Evolutionary conservation across 2,329 filamentous ascomycete genomes (phyloP).

Genomic region (Meredithiella fracta): DNA sequence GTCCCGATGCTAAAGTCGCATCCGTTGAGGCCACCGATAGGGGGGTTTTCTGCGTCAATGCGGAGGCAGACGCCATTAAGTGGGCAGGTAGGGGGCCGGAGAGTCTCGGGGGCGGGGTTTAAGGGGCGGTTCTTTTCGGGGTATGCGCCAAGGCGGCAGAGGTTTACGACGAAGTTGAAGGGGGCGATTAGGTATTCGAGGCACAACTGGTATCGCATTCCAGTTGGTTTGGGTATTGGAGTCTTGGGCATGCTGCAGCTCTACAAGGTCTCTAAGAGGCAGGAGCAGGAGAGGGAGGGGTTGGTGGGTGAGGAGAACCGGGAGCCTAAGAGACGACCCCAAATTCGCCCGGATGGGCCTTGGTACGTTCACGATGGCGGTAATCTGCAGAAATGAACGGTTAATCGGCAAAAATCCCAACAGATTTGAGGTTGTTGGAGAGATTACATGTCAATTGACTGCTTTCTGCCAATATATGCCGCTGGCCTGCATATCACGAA

Average conservation of each 20-base stretch:
- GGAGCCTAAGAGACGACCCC: conserved; percentile 34
- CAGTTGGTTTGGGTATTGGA: conserved; percentile 67
- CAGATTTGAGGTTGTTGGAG: neutral
- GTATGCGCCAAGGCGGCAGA: conserved; percentile 7
- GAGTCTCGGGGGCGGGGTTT: conserved; percentile 3
- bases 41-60: conserved; percentile 13
- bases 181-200: conserved; percentile 11
- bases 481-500: neutral
- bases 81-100: neutral
- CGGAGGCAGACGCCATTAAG: conserved; percentile 3
- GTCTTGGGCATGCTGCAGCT: conserved; percentile 73
- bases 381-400: too few species aligned
- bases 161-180: conserved; percentile 13
- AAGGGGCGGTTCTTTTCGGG: conserved; percentile 12
- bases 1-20: conserved; percentile 13
- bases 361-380: conserved; percentile 35
- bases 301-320: conserved; percentile 11
- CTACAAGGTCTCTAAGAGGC: conserved; percentile 52
- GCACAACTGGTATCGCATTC: conserved; percentile 72
- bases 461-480: neutral
- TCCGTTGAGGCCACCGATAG: conserved; percentile 8
- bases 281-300: conserved; percentile 16
- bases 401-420: neutral
- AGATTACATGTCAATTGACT: neutral
- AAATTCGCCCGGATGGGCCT: conserved; percentile 67